Percentiles rank a stretch among this genome's conserved stretches.
These are phyloP conservation scores for Carpinus viminea DNA, from an alignment of 306 rosid species.

Conservation along the genomic window DNA sequence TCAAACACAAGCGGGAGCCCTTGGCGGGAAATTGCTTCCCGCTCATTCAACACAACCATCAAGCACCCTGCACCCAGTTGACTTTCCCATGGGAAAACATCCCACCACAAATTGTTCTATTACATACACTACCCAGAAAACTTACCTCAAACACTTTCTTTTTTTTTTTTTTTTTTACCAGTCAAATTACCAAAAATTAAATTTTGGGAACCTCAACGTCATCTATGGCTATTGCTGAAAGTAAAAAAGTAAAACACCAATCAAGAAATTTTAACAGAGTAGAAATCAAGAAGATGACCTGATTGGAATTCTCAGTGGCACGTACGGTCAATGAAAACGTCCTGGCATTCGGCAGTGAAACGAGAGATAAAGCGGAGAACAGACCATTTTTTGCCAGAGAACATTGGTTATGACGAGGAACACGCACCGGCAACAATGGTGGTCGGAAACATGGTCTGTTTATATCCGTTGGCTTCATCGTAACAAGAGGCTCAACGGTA, in stretches of 20 bases:
- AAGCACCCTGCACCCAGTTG: too few relatives aligned
- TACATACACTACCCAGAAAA: too few relatives aligned
- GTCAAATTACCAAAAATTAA: neutral
- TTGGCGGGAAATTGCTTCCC: too few relatives aligned
- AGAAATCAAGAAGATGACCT: slow-evolving; percentile 4
- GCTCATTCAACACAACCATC: too few relatives aligned
- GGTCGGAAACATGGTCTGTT: neutral
- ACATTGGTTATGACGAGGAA: slow-evolving; percentile 1
- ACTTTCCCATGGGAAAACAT: too few relatives aligned
- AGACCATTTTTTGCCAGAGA: neutral
- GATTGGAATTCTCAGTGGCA: neutral
- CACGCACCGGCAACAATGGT: neutral
- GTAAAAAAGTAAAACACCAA: neutral
- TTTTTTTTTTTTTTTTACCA: too few relatives aligned
- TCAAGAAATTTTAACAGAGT: neutral
- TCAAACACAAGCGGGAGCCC: too few relatives aligned
- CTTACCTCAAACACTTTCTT: too few relatives aligned
- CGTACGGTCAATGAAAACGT: neutral
- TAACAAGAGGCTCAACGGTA: neutral
- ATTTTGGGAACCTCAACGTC: neutral
- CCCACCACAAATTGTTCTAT: too few relatives aligned
- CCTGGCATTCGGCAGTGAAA: neutral
- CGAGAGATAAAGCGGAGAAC: neutral
- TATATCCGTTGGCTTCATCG: neutral
- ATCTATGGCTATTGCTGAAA: neutral